Conservation (phyloP, 495 filamentous ascomycete species). For the Penicillium verhagenii region DNA sequence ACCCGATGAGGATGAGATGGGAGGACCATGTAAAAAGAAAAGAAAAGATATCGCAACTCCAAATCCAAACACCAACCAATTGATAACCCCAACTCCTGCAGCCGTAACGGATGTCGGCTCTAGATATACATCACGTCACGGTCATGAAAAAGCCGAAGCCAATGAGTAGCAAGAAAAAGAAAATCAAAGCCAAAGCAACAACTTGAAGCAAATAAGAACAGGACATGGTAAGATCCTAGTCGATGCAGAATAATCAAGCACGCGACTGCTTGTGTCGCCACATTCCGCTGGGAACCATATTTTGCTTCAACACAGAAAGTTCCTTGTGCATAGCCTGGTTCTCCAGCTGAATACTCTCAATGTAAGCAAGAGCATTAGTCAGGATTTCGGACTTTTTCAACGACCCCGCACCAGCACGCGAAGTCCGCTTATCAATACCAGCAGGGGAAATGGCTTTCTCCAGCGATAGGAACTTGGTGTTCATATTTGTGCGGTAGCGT, state of each 20-base stretch:
- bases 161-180: background rate
- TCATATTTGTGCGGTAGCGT: slow-evolving; percentile 54
- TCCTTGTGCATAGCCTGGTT: slow-evolving; percentile 42
- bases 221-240: too few relatives aligned
- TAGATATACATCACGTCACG: slow-evolving; percentile 24
- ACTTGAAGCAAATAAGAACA: too few relatives aligned
- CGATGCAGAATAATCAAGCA: slow-evolving; percentile 2
- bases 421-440: slow-evolving; percentile 22
- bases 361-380: slow-evolving; percentile 66
- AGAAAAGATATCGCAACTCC: too few relatives aligned
- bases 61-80: slow-evolving; percentile 4
- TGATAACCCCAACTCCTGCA: background rate
- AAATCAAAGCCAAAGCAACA: too few relatives aligned
- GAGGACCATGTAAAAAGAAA: slow-evolving; percentile 3
- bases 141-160: background rate
- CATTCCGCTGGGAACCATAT: slow-evolving; percentile 31
- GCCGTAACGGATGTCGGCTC: slow-evolving; percentile 5
- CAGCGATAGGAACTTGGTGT: slow-evolving; percentile 49
- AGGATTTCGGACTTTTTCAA: slow-evolving; percentile 59
- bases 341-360: slow-evolving; percentile 53
- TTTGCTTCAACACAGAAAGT: slow-evolving; percentile 35
- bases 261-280: slow-evolving; percentile 29
- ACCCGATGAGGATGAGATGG: slow-evolving; percentile 24
- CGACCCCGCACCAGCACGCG: slow-evolving; percentile 31
- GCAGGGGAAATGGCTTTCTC: slow-evolving; percentile 40